These are phyloP conservation scores for Fermentozyma sake DNA, from an alignment of 1,139 yeast species.

Conservation along the genomic window DNA sequence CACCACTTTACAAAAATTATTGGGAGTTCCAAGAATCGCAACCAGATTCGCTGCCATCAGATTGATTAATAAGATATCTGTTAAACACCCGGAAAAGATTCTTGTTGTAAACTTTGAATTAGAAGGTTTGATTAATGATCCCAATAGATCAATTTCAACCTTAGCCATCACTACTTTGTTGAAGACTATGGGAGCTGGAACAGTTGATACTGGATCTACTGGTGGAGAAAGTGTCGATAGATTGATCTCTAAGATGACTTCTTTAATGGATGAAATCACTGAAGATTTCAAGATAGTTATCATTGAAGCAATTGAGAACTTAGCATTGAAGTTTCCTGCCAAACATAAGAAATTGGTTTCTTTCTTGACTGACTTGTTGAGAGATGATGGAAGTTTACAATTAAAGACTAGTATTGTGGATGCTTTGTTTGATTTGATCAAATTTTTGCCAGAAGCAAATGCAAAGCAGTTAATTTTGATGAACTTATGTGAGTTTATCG, in stretches of 20 bases:
- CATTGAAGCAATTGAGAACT: conserved; percentile 88
- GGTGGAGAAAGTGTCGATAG: conserved; percentile 77
- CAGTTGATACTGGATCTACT: conserved; percentile 25
- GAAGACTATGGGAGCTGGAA: conserved; percentile 84
- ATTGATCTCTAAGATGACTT: conserved; percentile 79
- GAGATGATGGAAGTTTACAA: conserved; percentile 85
- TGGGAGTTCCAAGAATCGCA: conserved; percentile 86
- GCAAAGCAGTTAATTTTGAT: conserved; percentile 85
- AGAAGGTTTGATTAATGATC: conserved; percentile 81
- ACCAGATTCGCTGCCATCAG: conserved; percentile 92
- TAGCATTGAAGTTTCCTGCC: conserved; percentile 89
- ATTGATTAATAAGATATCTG: conserved; percentile 78
- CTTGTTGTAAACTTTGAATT: conserved; percentile 71
- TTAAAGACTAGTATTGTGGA: conserved; percentile 88
- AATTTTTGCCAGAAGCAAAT: conserved; percentile 66
- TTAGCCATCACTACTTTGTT: conserved; percentile 94
- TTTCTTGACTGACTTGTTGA: conserved; percentile 78
- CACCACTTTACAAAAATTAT: conserved; percentile 65
- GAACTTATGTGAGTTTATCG: conserved; percentile 92
- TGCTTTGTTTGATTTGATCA: conserved; percentile 86
- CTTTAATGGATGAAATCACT: conserved; percentile 88
- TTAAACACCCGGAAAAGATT: conserved; percentile 74
- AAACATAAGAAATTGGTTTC: conserved; percentile 80
- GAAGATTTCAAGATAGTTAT: conserved; percentile 95
- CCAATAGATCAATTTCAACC: conserved; percentile 94